Evolutionary conservation across 768 basidiomycete genomes (phyloP).

Genomic region (Gloeophyllum trabeum): DNA sequence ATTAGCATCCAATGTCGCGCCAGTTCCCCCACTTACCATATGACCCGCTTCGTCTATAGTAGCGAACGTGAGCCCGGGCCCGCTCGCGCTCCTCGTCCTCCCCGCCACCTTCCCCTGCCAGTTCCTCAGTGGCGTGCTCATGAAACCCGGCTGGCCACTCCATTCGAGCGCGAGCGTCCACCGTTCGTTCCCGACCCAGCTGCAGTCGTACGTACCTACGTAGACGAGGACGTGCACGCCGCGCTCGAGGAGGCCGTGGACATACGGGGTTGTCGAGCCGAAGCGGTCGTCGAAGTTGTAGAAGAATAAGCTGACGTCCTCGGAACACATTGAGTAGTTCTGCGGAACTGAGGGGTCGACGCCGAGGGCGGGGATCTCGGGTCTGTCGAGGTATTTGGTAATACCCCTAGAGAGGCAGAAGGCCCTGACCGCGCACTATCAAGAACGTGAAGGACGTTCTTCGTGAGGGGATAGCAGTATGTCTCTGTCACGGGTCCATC

Average conservation of each 20-base stretch:
- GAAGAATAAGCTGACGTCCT: conserved; percentile 38
- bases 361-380: conserved; percentile 30
- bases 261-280: conserved; percentile 23
- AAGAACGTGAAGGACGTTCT: conserved; percentile 14
- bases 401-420: conserved; percentile 31
- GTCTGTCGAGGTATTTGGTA: conserved; percentile 32
- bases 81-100: conserved; percentile 36
- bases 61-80: conserved; percentile 39
- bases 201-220: conserved; percentile 47
- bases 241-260: conserved; percentile 42
- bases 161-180: conserved; percentile 53
- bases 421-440: neutral
- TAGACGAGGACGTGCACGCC: conserved; percentile 41
- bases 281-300: conserved; percentile 25
- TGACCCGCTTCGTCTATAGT: conserved; percentile 63
- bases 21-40: conserved; percentile 34
- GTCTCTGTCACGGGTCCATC: conserved; percentile 32
- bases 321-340: conserved; percentile 50
- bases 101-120: conserved; percentile 52
- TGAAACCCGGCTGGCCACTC: conserved; percentile 42
- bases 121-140: conserved; percentile 27
- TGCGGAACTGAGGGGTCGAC: conserved; percentile 43
- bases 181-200: conserved; percentile 52
- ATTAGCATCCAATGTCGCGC: neutral
- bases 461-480: conserved; percentile 52